These are phyloP conservation scores for Cladorrhinum sp. DNA, from an alignment of 2,329 filamentous ascomycete genomes.

Conservation along the genomic window DNA sequence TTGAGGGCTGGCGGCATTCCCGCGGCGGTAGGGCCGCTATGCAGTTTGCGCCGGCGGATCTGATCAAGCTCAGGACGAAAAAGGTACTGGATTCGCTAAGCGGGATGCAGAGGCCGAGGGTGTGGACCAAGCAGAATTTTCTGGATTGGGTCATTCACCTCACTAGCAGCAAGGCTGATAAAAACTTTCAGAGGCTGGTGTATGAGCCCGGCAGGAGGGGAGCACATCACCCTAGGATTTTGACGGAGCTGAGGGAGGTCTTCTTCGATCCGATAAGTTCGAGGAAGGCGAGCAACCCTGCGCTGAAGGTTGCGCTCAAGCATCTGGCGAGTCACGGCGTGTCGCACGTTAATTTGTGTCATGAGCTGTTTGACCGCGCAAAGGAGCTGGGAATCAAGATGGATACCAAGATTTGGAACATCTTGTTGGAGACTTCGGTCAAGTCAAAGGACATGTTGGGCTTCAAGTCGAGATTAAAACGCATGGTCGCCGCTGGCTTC, in stretches of 20 bases:
- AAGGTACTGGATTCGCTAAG: neutral
- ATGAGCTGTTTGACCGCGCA: constrained; percentile 38
- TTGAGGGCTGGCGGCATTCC: neutral
- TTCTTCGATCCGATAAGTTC: constrained; percentile 38
- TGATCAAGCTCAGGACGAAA: neutral
- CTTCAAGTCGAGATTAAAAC: constrained; percentile 40
- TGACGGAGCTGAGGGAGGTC: constrained; percentile 37
- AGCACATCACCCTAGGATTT: constrained; percentile 38
- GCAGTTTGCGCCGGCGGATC: neutral
- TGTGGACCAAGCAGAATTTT: neutral
- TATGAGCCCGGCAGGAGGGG: neutral
- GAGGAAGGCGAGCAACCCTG: constrained; percentile 36
- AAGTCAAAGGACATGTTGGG: constrained; percentile 40
- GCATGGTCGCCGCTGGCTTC: constrained; percentile 41
- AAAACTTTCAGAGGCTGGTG: neutral
- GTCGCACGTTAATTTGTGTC: constrained; percentile 27
- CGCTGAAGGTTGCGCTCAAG: constrained; percentile 44
- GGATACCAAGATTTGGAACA: constrained; percentile 48
- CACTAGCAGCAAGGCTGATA: neutral
- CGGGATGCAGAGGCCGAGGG: neutral
- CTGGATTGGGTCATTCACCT: neutral
- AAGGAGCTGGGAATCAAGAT: constrained; percentile 39
- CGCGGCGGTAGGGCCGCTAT: neutral
- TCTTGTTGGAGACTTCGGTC: constrained; percentile 43
- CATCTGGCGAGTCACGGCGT: constrained; percentile 37